Evolutionary conservation across 176 grass and related monocot genomes (phyloP).

Genomic region (Cenchrus americanus): DNA sequence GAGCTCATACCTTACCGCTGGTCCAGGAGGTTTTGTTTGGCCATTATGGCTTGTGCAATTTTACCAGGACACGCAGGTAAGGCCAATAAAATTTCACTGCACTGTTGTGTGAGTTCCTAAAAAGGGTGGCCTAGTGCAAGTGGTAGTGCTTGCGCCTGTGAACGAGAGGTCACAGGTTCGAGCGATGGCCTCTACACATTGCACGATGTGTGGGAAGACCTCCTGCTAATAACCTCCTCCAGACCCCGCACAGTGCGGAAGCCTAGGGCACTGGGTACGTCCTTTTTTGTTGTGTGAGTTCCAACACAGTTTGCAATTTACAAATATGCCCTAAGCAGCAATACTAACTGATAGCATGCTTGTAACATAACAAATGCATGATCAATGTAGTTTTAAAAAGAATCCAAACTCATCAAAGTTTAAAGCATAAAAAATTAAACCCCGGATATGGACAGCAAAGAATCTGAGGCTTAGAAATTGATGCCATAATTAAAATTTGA

Average conservation of each 20-base stretch:
- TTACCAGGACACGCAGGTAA: not conserved
- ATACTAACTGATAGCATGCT: not conserved
- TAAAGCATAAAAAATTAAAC: not conserved
- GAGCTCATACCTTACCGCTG: not conserved
- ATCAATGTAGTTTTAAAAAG: not conserved
- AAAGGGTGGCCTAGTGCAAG: too few relatives aligned
- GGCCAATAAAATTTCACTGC: not conserved
- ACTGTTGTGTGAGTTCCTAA: not conserved
- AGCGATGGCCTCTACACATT: too few relatives aligned
- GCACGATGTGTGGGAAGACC: too few relatives aligned
- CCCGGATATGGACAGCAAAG: not conserved
- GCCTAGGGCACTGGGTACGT: too few relatives aligned
- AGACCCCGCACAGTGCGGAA: too few relatives aligned
- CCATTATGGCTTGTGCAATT: not conserved
- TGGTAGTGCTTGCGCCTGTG: too few relatives aligned
- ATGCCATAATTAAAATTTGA: not conserved
- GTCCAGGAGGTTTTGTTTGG: not conserved
- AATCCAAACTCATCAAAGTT: not conserved
- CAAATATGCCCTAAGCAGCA: not conserved
- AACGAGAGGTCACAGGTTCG: too few relatives aligned
- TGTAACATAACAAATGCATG: not conserved
- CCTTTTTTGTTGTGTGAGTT: not conserved
- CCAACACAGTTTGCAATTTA: not conserved
- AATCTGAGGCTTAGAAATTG: constrained; percentile 12
- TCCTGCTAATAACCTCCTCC: too few relatives aligned